phyloP scores from a whole-genome alignment of 1,139 yeast genomes.

The Hemisphaericaspora lyxosophila region DNA sequence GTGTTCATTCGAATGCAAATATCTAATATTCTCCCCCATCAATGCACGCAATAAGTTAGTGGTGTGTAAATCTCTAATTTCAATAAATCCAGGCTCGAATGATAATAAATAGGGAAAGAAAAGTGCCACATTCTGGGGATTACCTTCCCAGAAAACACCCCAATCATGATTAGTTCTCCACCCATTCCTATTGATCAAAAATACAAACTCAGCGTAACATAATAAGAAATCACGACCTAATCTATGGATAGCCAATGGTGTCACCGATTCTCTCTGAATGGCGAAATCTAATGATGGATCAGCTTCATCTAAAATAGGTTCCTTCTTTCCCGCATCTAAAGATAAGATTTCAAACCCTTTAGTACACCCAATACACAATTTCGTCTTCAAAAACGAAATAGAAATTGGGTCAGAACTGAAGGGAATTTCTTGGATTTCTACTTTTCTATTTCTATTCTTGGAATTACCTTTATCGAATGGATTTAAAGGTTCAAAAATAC shows the following conservation, averaged over 20 bases:
- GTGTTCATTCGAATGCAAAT: slow-evolving; percentile 85
- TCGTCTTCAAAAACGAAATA: slow-evolving; percentile 83
- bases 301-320: slow-evolving; percentile 86
- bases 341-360: slow-evolving; percentile 94
- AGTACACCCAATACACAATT: slow-evolving; percentile 91
- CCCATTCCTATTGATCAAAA: slow-evolving; percentile 90
- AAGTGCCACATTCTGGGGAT: slow-evolving; percentile 87
- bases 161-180: slow-evolving; percentile 95
- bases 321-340: slow-evolving; percentile 73
- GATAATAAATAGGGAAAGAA: slow-evolving; percentile 93
- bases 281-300: slow-evolving; percentile 96
- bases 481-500: slow-evolving; percentile 77
- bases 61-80: slow-evolving; percentile 86
- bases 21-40: slow-evolving; percentile 89
- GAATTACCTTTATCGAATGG: slow-evolving; percentile 55
- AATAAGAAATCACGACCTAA: slow-evolving; percentile 84
- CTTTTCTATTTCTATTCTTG: slow-evolving; percentile 62
- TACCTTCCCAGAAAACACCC: slow-evolving; percentile 96
- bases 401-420: slow-evolving; percentile 90
- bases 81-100: slow-evolving; percentile 87
- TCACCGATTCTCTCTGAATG: slow-evolving; percentile 73
- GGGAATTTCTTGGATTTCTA: slow-evolving; percentile 70
- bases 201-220: slow-evolving; percentile 89
- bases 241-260: slow-evolving; percentile 89
- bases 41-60: slow-evolving; percentile 85